phyloP scores from a whole-genome alignment of 345 rosid species.

The Iberis pinnata region DNA sequence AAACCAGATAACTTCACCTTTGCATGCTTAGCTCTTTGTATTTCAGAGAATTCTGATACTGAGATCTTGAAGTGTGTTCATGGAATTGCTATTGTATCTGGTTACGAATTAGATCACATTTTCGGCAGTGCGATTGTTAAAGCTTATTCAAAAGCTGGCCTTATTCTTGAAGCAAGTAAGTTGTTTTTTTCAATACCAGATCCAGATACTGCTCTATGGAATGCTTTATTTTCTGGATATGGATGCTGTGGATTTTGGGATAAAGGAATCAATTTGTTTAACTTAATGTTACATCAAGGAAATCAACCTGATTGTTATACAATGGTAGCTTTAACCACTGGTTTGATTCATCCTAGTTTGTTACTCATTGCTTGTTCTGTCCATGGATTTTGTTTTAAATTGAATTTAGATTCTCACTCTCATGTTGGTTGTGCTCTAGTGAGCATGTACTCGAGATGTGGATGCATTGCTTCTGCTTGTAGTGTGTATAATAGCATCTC shows the following conservation, averaged over 20 bases:
- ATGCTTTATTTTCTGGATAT: conserved; percentile 71
- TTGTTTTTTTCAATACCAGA: conserved; percentile 41
- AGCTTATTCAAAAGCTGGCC: conserved; percentile 53
- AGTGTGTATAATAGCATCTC: conserved; percentile 41
- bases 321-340: conserved; percentile 51
- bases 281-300: conserved; percentile 41
- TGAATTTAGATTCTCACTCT: conserved; percentile 43
- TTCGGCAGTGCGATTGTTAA: conserved; percentile 58
- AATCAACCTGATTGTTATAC: conserved; percentile 60
- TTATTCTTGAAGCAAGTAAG: conserved; percentile 49
- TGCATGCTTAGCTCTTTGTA: conserved; percentile 62
- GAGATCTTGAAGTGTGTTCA: conserved; percentile 48
- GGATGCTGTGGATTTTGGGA: conserved; percentile 43
- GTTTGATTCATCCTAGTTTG: conserved; percentile 41
- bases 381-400: conserved; percentile 69
- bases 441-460: conserved; percentile 65
- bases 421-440: conserved; percentile 60
- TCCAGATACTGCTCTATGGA: conserved; percentile 76
- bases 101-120: conserved; percentile 48
- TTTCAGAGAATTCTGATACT: conserved; percentile 42
- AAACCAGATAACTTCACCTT: conserved; percentile 66
- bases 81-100: conserved; percentile 47
- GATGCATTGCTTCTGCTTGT: conserved; percentile 47
- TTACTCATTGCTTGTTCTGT: conserved; percentile 43
- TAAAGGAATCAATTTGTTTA: conserved; percentile 47